Base-by-base conservation (phyloP, 2,329 filamentous ascomycete genomes). In the Parastagonospora nodorum region DNA sequence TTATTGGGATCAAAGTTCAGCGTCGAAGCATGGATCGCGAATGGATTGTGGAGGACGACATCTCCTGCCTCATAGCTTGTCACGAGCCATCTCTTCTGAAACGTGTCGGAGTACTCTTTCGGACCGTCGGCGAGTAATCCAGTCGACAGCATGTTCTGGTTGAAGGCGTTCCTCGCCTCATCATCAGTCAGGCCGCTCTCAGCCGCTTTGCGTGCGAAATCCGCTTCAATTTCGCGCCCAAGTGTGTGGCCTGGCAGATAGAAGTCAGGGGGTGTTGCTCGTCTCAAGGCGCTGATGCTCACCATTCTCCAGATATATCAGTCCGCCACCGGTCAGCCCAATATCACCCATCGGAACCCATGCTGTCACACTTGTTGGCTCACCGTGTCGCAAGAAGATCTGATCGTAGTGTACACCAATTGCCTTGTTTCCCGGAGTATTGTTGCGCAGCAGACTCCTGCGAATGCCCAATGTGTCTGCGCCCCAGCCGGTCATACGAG, bases 361-460 rank as follows among this genome's bases (percentile, higher is more conserved):
- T 0, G 80, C 82, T 3, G 82, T 85, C 0, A 84, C 69, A 28
- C 75, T 78, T 0, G 80, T 82, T 1, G 80, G 77, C 42, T 83
- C 81, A 1, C 82, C 83, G 59, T 83, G 64, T 1, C 82, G 66
- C 41, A 85, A 64, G 58, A 84, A 85, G 16, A 80, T 83, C 67
- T 85, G 82, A 58, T 85, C 82, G 57, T 85, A 85, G 53, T 85
- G 83, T 2, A 85, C 82, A 0, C 82, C 82, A 52, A 84, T 84
- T 0, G 82, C 81, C 55, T 82, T 81, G 42, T 80, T 83, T 0
- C 77, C 77, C 0, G 83, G 83, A 0, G 79, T 80, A 56, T 84
- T 84, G 55, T 84, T 84, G 32, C 83, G 71, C 45, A 85, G 64
- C 9, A 85, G 63, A 1, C 80, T 82, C 29, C 83, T 71, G 7